phyloP scores from a whole-genome alignment of 2,329 filamentous ascomycete species.

The Xylaria sp. region DNA sequence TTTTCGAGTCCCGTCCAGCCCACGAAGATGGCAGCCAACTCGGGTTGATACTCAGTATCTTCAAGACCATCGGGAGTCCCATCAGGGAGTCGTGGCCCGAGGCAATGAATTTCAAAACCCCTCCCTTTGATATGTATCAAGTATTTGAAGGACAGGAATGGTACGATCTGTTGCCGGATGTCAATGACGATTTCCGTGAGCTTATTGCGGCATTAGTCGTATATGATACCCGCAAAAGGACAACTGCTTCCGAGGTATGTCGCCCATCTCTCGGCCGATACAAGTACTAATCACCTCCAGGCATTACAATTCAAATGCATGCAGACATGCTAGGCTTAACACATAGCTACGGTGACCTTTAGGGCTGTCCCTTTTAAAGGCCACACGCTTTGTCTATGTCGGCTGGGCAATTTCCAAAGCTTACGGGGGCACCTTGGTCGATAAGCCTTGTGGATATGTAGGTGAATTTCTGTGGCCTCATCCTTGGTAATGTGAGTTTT shows the following conservation, averaged over 20 bases:
- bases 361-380: not conserved
- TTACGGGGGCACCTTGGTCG: not conserved
- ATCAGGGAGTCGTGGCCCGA: constrained; percentile 82
- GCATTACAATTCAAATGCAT: constrained; percentile 24
- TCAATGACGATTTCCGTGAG: constrained; percentile 61
- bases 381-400: not conserved
- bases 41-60: constrained; percentile 87
- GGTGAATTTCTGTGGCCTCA: too few relatives aligned
- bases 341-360: not conserved
- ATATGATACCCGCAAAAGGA: constrained; percentile 70
- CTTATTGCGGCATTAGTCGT: constrained; percentile 69
- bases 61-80: constrained; percentile 88
- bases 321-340: constrained; percentile 14
- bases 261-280: not conserved
- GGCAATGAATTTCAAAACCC: constrained; percentile 65
- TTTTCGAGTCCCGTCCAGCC: constrained; percentile 77
- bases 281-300: constrained; percentile 10
- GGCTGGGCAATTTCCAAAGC: not conserved
- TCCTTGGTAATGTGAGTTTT: too few relatives aligned
- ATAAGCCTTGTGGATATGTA: too few relatives aligned
- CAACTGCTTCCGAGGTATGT: constrained; percentile 64
- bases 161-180: constrained; percentile 68
- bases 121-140: constrained; percentile 90
- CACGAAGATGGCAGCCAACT: constrained; percentile 88
- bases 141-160: constrained; percentile 70